phyloP scores from a whole-genome alignment of 2,329 filamentous ascomycete genomes.

The Fusarium verticillioides region DNA sequence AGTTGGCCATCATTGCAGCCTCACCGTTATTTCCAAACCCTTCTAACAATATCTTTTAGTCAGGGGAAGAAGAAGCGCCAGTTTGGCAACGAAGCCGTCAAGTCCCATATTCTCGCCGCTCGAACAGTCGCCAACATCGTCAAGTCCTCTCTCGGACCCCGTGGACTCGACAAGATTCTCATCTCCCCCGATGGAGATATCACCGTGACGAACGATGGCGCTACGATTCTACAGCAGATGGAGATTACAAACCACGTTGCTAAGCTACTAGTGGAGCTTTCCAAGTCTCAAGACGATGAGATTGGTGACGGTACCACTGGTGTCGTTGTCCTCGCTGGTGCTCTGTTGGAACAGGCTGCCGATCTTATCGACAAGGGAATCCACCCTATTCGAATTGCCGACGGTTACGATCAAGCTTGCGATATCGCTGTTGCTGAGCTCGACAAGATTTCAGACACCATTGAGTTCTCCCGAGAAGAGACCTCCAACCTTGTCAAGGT shows the following conservation, averaged over 20 bases:
- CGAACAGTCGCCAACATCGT: conserved; percentile 97
- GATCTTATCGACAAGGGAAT: conserved; percentile 99
- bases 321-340: conserved; percentile 94
- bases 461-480: conserved; percentile 83
- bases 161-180: conserved; percentile 98
- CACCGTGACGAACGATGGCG: conserved; percentile 98
- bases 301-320: conserved; percentile 98
- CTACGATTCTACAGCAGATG: conserved; percentile 98
- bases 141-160: conserved; percentile 94
- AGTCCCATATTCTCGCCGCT: conserved; percentile 96
- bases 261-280: conserved; percentile 95
- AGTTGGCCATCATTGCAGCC: conserved; percentile 51
- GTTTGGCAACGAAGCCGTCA: conserved; percentile 96
- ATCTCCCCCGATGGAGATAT: conserved; percentile 99
- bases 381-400: conserved; percentile 97
- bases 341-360: conserved; percentile 93
- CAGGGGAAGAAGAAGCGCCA: conserved; percentile 98
- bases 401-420: conserved; percentile 97
- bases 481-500: conserved; percentile 92
- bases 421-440: conserved; percentile 95
- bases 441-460: conserved; percentile 90
- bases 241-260: conserved; percentile 99
- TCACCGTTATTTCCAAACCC: conserved; percentile 2
- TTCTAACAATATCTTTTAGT: conserved; percentile 59
- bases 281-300: conserved; percentile 98